Evolutionary conservation across 2,329 filamentous ascomycete genomes (phyloP), one percentile per base, ranked within the genome.

Genomic region (Claviceps maximensis): DNA sequence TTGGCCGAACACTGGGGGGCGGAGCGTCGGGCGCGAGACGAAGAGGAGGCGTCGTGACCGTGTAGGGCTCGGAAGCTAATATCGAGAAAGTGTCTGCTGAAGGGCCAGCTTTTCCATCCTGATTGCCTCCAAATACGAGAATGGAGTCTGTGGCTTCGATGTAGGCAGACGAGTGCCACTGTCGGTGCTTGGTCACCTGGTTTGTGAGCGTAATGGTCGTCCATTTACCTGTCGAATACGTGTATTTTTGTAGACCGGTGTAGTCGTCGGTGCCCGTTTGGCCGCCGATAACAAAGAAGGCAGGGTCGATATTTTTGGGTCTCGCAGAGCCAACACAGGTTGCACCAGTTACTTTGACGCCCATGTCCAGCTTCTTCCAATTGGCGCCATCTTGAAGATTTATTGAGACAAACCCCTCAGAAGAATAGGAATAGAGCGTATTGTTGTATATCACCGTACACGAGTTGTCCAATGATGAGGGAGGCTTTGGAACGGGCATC

Each of bases 371-470:
- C 58, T 74, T 65, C 57, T 77, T 72, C 91, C 91, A 96, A 69
- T 80, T 69, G 49, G 82, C 86, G 50, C 86, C 86, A 58, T 82
- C 69, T 57, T 78, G 70, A 57, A 97, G 70, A 13, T 75, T 69
- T 58, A 97, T 69, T 9, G 86, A 85, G 65, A 89, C 80, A 61
- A 97, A 90, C 29, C 82, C 86, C 47, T 79, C 70, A 9, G 81
- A 70, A 6, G 88, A 87, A 67, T 88, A 95, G 47, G 86, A 83
- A 71, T 94, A 97, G 51, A 97, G 80, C 13, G 83, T 89, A 67
- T 89, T 83, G 64, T 89, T 76, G 72, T 87, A 76, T 56, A 96
- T 78, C 63, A 86, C 80, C 54, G 89, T 89, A 70, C 91, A 97
- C 62, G 87, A 83, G 68, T 84, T 82, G 67, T 82, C 79, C 65